Evolutionary conservation across 139 green algal genomes (phyloP), one percentile per base, ranked within the genome.

Genomic region (Chlorella sp.): DNA sequence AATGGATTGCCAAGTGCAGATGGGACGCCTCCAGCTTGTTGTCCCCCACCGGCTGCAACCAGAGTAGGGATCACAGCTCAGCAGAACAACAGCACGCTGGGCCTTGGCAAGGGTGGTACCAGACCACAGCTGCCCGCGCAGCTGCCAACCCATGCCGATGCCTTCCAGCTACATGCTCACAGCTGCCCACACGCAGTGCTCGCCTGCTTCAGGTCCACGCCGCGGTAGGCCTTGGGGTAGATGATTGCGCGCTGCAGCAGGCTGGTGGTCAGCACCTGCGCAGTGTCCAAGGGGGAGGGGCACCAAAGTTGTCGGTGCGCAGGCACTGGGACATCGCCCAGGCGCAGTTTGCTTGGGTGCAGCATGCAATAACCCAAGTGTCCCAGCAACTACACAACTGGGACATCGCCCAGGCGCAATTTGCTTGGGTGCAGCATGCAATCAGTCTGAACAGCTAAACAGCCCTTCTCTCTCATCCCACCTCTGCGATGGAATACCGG

Each of bases 211-310:
- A 82, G 56, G 76, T 82, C 76, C 26, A 82, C 54, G 8, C 76
- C 54, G 11, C 76, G 54, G 76, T 82, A 82, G 9, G 76, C 76
- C 38, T 82, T 72, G 76, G 36, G 38, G 76, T 82, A 82, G 17
- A 51, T 30, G 20, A 82, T 26, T 2, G 54, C 76, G 13, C 76
- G 76, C 36, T 82, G 76, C 38, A 82, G 76, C 76, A 82, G 76
- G 24, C 24, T 41, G 54, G 76, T 73, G 54, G 76, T 82, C 24
- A 82, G 76, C 76, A 82, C 76, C 56, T 82, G 56, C 56, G 51
- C 75, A 0, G 70, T 51, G 20, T 36, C 54, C 34, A 19, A 44
- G 46, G 32, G 41, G 8, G n/a, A 26, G 30, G 46, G 16, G 1
- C 6, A 32, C 24, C 19, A 34, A 34, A 32, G 24, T 68, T 11